Conservation (phyloP, 73 alveolate species). For the Paramecium pentaurelia region DNA sequence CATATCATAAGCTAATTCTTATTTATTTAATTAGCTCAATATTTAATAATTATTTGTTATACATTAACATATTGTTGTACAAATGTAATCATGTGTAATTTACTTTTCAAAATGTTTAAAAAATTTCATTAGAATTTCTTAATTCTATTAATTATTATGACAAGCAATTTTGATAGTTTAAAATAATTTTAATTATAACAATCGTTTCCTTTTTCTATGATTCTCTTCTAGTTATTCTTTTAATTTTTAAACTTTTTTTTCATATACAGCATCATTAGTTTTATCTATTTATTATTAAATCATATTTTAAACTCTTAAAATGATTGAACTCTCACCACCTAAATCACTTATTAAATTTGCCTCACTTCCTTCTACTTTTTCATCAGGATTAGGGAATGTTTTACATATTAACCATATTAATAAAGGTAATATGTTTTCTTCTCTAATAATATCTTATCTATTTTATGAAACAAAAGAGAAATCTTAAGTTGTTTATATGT, state of each 20-base stretch:
- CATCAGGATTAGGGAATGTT: constrained; percentile 1
- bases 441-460: constrained; percentile 27
- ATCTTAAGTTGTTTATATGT: not conserved
- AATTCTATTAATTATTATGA: not conserved
- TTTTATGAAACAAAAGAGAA: constrained; percentile 21
- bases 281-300: not conserved
- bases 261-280: not conserved
- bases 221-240: not conserved
- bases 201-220: constrained; percentile 2
- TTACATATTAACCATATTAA: not conserved
- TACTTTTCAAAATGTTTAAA: constrained; percentile 16
- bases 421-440: constrained; percentile 31
- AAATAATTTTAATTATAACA: not conserved
- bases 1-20: not conserved
- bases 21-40: not conserved
- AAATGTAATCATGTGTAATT: not conserved
- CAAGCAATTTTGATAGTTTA: not conserved
- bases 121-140: not conserved
- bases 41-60: not conserved
- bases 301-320: constrained; percentile 7
- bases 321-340: not conserved
- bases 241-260: not conserved
- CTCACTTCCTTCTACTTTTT: not conserved
- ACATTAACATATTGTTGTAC: not conserved
- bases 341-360: not conserved